Evolutionary conservation across 306 rosid genomes (phyloP), one percentile per base, ranked within the genome.

Genomic region (Cajanus cajan): DNA sequence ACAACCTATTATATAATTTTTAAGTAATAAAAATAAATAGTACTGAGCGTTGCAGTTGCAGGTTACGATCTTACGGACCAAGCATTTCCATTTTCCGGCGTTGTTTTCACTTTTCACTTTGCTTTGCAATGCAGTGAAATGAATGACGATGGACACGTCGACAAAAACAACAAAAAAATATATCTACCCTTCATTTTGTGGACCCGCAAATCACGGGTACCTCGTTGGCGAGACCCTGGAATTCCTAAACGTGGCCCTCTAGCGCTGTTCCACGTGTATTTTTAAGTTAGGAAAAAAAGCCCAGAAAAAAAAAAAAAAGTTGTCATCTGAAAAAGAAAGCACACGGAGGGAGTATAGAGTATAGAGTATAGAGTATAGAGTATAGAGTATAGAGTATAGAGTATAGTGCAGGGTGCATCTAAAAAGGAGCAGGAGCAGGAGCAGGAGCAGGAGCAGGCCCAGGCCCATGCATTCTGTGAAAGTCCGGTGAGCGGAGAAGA

Each of bases 181-280:
- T 61, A 78, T 81, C 48, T 8, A 48, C 77, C 84, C 68, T 82
- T 61, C 51, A 62, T 50, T 48, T 24, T 3, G 67, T 61, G 73
- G 86, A 78, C 87, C 89, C 89, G 84, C 8, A 54, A 68, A 85
- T 85, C 87, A 83, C 86, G 92, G 88, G 28, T 39, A n/a, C 24
- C 64, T 62, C 16, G 19, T 36, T 59, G 80, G 77, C 25, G 36
- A 79, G 48, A 51, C 82, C 83, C 61, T 24, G 31, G 63, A 57
- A 54, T 10, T 50, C 57, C 75, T 68, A 25, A 25, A 62, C 69
- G 67, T 80, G 86, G 80, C 14, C 88, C 88, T 64, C 55, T 61
- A 8, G 11, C 31, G 33, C 22, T 6, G 55, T 73, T 73, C 77
- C 85, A 72, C 80, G 85, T 73, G 83, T 57, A 57, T 11, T 12